Conservation (phyloP, 257 asterid genomes). For the Salvia hispanica region DNA sequence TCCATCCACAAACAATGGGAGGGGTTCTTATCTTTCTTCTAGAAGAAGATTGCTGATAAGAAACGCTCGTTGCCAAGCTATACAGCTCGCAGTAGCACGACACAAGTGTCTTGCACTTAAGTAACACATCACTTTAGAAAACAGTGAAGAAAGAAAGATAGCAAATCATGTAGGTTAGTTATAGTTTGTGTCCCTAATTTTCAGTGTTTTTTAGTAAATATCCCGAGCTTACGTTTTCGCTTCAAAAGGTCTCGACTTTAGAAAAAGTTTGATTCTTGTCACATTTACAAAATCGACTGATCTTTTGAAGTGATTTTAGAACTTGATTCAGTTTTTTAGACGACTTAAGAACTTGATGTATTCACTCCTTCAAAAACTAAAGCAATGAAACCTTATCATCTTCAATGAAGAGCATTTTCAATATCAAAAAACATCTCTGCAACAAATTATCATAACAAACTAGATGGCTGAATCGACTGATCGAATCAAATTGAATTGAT, state of each 20-base stretch:
- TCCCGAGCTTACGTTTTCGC: too few relatives aligned
- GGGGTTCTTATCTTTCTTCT: not conserved
- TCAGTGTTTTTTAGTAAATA: too few relatives aligned
- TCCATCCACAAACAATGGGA: not conserved
- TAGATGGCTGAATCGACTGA: too few relatives aligned
- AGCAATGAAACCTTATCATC: not conserved
- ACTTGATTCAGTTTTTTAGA: not conserved
- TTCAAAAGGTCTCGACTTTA: too few relatives aligned
- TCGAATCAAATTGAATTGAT: too few relatives aligned
- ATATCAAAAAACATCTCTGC: conserved; percentile 6
- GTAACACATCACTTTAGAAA: too few relatives aligned
- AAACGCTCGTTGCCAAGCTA: not conserved
- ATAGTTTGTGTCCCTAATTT: too few relatives aligned
- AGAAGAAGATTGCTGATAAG: conserved; percentile 10
- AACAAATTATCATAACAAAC: not conserved
- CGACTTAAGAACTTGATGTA: too few relatives aligned
- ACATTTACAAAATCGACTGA: too few relatives aligned
- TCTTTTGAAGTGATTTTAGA: not conserved
- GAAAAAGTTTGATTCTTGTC: too few relatives aligned
- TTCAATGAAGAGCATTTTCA: conserved; percentile 8
- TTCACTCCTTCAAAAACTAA: not conserved
- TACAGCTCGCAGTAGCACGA: not conserved
- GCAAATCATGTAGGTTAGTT: too few relatives aligned
- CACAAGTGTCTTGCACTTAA: not conserved
- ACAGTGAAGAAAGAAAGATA: too few relatives aligned